phyloP scores from a whole-genome alignment of 257 asterid species.

The Primulina tabacum region DNA sequence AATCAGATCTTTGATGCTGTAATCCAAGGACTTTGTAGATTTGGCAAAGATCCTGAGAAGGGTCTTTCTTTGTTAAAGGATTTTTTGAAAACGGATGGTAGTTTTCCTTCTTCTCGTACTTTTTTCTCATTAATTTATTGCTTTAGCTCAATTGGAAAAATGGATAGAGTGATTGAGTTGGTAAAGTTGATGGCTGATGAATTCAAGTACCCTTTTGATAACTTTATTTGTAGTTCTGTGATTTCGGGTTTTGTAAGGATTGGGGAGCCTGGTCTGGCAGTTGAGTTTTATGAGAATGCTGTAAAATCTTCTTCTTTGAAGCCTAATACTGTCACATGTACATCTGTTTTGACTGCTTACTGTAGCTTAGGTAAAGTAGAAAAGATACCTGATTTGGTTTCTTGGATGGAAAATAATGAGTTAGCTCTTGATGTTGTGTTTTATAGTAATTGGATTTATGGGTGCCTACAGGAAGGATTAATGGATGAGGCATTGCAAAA shows the following conservation, averaged over 20 bases:
- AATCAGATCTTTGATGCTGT: slow-evolving; percentile 49
- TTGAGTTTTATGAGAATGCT: slow-evolving; percentile 68
- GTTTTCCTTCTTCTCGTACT: slow-evolving; percentile 64
- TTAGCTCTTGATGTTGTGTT: slow-evolving; percentile 59
- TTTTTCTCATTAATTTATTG: slow-evolving; percentile 45
- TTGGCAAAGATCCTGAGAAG: slow-evolving; percentile 50
- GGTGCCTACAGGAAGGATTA: slow-evolving; percentile 52
- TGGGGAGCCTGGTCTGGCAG: slow-evolving; percentile 72
- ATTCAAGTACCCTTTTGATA: slow-evolving; percentile 54
- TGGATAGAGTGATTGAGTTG: slow-evolving; percentile 63
- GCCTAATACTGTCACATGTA: slow-evolving; percentile 58
- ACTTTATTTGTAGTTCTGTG: slow-evolving; percentile 73
- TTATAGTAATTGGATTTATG: slow-evolving; percentile 69
- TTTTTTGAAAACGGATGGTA: slow-evolving; percentile 29
- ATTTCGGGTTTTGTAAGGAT: slow-evolving; percentile 64
- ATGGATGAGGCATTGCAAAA: slow-evolving; percentile 47
- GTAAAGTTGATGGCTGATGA: slow-evolving; percentile 52
- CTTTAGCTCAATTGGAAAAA: slow-evolving; percentile 50
- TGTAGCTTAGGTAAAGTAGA: slow-evolving; percentile 47
- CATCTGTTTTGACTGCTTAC: slow-evolving; percentile 63
- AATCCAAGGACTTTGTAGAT: slow-evolving; percentile 52
- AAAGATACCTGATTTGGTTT: slow-evolving; percentile 49
- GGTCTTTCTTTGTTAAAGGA: slow-evolving; percentile 46
- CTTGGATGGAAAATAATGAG: slow-evolving; percentile 46
- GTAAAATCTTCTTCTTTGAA: slow-evolving; percentile 44